Conservation (phyloP, 2,329 filamentous ascomycete genomes). For the Orbilia blumenaviensis region DNA sequence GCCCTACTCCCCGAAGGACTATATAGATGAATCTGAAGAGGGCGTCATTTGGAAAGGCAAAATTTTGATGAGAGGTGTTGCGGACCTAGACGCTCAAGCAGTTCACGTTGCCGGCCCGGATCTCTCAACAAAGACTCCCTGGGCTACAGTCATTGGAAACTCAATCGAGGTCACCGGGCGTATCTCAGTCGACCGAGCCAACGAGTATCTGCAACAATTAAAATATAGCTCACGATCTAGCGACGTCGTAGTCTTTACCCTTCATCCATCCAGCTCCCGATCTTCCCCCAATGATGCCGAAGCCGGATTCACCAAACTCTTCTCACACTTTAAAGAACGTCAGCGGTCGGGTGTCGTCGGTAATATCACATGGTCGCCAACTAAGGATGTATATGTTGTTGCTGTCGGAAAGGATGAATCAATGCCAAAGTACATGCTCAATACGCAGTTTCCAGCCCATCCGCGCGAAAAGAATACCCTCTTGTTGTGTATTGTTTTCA, state of each 20-base stretch:
- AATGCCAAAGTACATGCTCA: conserved; percentile 69
- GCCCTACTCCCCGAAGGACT: conserved; percentile 81
- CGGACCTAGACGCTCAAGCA: conserved; percentile 78
- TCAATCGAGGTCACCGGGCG: conserved; percentile 77
- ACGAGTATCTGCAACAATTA: conserved; percentile 88
- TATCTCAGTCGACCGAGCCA: conserved; percentile 82
- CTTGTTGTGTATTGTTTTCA: conserved; percentile 47
- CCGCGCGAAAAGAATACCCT: conserved; percentile 44
- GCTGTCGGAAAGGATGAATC: conserved; percentile 78
- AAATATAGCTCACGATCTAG: conserved; percentile 78
- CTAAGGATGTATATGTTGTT: conserved; percentile 90
- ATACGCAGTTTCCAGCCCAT: conserved; percentile 41
- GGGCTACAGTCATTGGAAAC: conserved; percentile 78
- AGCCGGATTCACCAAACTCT: conserved; percentile 76
- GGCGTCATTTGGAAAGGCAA: conserved; percentile 80
- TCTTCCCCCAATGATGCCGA: conserved; percentile 69
- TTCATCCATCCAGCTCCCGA: conserved; percentile 67
- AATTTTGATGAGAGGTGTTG: conserved; percentile 78
- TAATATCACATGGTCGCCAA: conserved; percentile 76
- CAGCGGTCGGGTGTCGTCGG: conserved; percentile 87
- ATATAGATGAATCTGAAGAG: conserved; percentile 70
- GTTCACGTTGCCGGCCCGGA: conserved; percentile 86
- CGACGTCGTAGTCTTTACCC: conserved; percentile 81
- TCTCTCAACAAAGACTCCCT: conserved; percentile 72
- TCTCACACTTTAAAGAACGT: conserved; percentile 84